Conservation (phyloP, 108 stramenopile genomes). For the Schizochytrium sp. region DNA sequence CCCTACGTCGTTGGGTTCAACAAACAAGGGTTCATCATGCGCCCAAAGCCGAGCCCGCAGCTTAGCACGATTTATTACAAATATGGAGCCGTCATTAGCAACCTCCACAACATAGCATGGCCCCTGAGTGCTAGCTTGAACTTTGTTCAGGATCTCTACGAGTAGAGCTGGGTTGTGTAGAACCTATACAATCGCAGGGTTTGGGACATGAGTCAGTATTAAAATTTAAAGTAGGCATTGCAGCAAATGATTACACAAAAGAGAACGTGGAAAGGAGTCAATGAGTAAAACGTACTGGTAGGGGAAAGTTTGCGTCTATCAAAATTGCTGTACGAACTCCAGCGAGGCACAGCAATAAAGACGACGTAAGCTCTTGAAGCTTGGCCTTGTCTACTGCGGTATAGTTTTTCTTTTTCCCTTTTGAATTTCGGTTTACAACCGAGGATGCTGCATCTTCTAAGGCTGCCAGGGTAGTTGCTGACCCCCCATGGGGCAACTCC, state of each 20-base stretch:
- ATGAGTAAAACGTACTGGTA: not conserved
- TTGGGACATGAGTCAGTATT: no score
- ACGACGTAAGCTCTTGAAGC: not conserved
- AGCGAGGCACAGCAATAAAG: not conserved
- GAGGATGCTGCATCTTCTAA: not conserved
- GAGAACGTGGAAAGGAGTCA: no score
- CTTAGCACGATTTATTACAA: not conserved
- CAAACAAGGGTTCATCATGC: not conserved
- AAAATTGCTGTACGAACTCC: not conserved
- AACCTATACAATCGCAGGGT: not conserved
- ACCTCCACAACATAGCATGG: not conserved
- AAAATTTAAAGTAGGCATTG: no score
- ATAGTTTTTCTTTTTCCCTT: no score
- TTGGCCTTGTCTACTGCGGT: not conserved
- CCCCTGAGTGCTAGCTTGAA: not conserved
- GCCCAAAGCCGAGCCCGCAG: constrained; percentile 11
- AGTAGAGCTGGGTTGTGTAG: not conserved
- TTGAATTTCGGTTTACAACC: not conserved
- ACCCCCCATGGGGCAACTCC: not conserved
- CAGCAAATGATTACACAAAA: no score
- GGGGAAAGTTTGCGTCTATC: not conserved
- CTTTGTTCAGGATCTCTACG: not conserved
- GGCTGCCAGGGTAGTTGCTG: not conserved
- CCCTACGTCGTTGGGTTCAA: not conserved
- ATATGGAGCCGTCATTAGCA: not conserved